phyloP scores from a whole-genome alignment of 2,329 filamentous ascomycete species.

The Myriangium duriaei region DNA sequence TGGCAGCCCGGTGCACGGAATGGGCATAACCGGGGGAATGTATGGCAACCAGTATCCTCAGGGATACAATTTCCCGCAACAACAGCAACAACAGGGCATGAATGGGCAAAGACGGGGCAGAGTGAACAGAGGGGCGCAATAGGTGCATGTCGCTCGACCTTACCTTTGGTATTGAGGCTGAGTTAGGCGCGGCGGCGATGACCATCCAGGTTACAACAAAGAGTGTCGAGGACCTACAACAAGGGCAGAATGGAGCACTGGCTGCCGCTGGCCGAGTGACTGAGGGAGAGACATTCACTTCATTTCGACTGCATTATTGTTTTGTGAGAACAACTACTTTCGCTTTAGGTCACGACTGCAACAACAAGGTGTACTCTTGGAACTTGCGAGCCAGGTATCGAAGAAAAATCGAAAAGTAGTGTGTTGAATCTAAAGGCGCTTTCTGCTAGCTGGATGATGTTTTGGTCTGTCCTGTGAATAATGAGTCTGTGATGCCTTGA shows the following conservation, averaged over 20 bases:
- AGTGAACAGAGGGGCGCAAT: slow-evolving; percentile 24
- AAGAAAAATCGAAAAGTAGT: neutral
- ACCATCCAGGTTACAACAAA: no score
- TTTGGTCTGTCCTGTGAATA: neutral
- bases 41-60: slow-evolving; percentile 40
- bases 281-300: neutral
- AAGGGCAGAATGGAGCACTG: neutral
- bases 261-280: no score
- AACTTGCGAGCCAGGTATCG: no score
- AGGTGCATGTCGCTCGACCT: no score
- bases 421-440: neutral
- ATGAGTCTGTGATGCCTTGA: neutral
- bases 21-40: slow-evolving; percentile 27
- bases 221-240: no score
- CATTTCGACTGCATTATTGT: neutral
- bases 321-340: neutral
- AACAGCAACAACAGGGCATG: slow-evolving; percentile 30
- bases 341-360: neutral
- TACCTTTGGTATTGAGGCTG: no score
- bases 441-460: neutral
- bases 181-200: no score
- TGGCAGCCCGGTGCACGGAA: slow-evolving; percentile 26
- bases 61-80: slow-evolving; percentile 26
- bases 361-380: no score
- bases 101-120: slow-evolving; percentile 42